Evolutionary conservation across 352 stramenopile genomes (phyloP), one percentile per base, ranked within the genome.

Genomic region (Hyaloperonospora arabidopsidis): DNA sequence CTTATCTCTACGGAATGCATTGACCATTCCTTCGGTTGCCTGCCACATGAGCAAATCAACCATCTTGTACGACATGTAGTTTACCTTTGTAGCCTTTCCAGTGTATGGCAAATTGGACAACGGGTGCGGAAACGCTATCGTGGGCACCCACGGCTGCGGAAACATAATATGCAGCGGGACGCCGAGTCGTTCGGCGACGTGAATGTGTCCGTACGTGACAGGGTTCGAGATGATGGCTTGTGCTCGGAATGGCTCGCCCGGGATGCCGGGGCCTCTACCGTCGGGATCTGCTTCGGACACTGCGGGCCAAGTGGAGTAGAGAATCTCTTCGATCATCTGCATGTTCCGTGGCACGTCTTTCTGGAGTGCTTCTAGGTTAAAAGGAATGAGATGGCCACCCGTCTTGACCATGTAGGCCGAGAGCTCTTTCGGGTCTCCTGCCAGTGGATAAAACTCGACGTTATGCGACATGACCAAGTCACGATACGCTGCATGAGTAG

Each of bases 151-250:
- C 13, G 89, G 90, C 60, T 97, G 84, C 0, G 87, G 85, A 54
- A 96, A 97, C 86, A 97, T 96, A 43, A 97, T 96, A 67, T 97
- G 93, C 29, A 97, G 65, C 17, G 91, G 90, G 12, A 97, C 86
- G 2, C 81, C 87, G 1, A 98, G 76, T 5, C 83, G 76, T 61
- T 98, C 93, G 0, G 89, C 91, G 5, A 97, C 89, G 65, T 97
- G 89, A 39, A 96, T 86, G 62, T 97, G 90, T 8, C 87, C 90
- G 43, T 96, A 96, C 19, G 78, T 87, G 2, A 96, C 87, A 2
- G 93, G 91, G 49, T 98, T 97, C n/a, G 87, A 87, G 63, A 98
- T 98, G 28, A 98, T 96, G 2, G 87, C 89, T 48, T 97, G 72
- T 1, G 90, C 89, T 43, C 68, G 78, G 57, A 97, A 97, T 0